phyloP scores from a whole-genome alignment of 2,329 filamentous ascomycete species.

The Podosphaera xanthii region DNA sequence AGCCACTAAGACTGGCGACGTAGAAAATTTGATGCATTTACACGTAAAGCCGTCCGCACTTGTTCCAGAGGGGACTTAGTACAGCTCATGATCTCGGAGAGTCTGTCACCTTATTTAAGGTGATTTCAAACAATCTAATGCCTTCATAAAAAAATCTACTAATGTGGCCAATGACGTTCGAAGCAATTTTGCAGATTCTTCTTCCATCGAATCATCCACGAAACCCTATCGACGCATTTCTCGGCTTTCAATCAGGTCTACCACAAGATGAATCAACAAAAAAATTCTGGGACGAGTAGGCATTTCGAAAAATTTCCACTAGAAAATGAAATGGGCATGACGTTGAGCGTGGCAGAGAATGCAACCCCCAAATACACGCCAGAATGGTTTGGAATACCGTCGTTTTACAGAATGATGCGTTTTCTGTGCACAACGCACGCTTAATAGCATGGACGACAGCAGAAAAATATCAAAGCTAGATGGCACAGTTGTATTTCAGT shows the following conservation, averaged over 20 bases:
- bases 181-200: background rate
- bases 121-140: too few relatives aligned
- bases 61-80: too few relatives aligned
- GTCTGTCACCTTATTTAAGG: too few relatives aligned
- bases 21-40: too few relatives aligned
- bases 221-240: background rate
- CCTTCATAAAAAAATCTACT: background rate
- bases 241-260: background rate
- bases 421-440: background rate
- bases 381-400: background rate
- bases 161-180: background rate
- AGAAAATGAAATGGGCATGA: background rate
- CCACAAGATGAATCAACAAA: background rate
- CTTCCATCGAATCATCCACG: background rate
- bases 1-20: background rate
- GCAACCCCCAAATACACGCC: background rate
- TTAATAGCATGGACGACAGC: background rate
- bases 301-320: background rate
- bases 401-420: background rate
- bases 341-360: background rate
- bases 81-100: too few relatives aligned
- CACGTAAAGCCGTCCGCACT: too few relatives aligned
- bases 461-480: constrained; percentile 1
- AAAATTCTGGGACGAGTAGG: background rate
- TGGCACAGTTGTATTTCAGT: background rate